Base-by-base conservation (phyloP, 148 eudicot species). In the Bassia scoparia region DNA sequence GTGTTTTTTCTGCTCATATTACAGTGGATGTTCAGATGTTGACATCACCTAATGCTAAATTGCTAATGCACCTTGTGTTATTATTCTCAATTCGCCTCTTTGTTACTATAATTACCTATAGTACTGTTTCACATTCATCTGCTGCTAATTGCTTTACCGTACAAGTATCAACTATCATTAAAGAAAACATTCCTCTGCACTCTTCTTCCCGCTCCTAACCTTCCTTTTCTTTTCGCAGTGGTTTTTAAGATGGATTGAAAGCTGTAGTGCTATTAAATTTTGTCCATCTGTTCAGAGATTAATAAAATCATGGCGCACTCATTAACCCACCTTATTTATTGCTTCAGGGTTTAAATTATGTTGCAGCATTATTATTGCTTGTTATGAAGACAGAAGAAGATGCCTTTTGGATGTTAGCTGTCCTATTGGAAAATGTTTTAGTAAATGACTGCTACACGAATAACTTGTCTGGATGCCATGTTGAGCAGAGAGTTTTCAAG, bases 321-420 rank as follows among this genome's bases (percentile, higher is more conserved):
- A 33, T 37, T 70, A 13, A 78, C 61, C 43, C 23, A 29, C 66
- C 54, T 43, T 29, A 35, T 44, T 46, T 21, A n/a, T 63, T 69
- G 66, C 13, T 63, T 10, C 84, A 95, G 99, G 99, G 99, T 71
- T 81, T 95, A 73, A 95, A 95, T 81, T 95, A 89, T 71, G 99
- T 95, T 68, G 99, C 94, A 70, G 99, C 99, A 67, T 69, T 95
- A 64, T 69, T 95, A 78, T 80, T 91, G 77, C 94, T 95, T 66
- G 99, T 95, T 83, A 87, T 95, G 96, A 91, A 95, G 87, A 95
- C 96, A n/a, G 99, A 95, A 84, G 99, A 95, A 86, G 99, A 95
- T 69, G 99, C 94, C 11, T 95, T 95, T 76, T 95, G 99, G 99
- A 91, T 95, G 99, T 85, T 95, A 37, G 91, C 99, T 70, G 96